A percentile compares a stretch with the other conserved stretches of the same genome.
Evolutionary conservation across 371 early-diverging fungal genomes (phyloP).

Genomic region (Capillidium heterosporum): DNA sequence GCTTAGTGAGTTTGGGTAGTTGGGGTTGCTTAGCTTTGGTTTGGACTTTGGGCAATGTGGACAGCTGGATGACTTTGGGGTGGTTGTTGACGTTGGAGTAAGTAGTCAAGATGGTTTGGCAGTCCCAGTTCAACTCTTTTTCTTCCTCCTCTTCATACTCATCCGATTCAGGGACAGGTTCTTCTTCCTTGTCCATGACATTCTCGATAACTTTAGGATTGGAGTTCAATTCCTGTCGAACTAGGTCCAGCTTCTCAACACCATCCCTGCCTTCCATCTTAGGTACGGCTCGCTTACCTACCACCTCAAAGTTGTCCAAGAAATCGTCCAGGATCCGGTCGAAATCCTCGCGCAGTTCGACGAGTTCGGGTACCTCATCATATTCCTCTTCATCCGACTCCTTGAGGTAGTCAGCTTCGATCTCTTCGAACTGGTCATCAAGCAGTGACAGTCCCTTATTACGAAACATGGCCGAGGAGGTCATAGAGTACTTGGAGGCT

Average conservation of each 20-base stretch:
- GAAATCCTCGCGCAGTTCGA: conserved; percentile 35
- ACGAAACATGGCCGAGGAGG: conserved; percentile 83
- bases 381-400: conserved; percentile 39
- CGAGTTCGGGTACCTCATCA: conserved; percentile 21
- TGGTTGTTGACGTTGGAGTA: conserved; percentile 74
- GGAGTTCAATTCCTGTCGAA: conserved; percentile 38
- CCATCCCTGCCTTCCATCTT: conserved; percentile 39
- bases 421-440: conserved; percentile 83
- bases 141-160: conserved; percentile 8
- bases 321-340: conserved; percentile 75
- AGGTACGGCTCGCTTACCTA: conserved; percentile 46
- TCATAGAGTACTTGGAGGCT: conserved; percentile 55
- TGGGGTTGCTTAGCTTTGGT: conserved; percentile 37
- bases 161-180: too few relatives aligned
- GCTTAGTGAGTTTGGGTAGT: conserved; percentile 29
- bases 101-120: conserved; percentile 57
- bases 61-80: conserved; percentile 42
- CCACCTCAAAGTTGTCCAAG: conserved; percentile 63
- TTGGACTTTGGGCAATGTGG: conserved; percentile 21
- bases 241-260: conserved; percentile 40
- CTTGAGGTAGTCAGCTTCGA: conserved; percentile 53
- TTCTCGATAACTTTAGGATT: conserved; percentile 13
- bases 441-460: conserved; percentile 67
- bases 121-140: conserved; percentile 49
- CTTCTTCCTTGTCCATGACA: conserved; percentile 12